Evolutionary conservation across 176 grass and related monocot species (phyloP).

Genomic region (Melocanna baccifera): DNA sequence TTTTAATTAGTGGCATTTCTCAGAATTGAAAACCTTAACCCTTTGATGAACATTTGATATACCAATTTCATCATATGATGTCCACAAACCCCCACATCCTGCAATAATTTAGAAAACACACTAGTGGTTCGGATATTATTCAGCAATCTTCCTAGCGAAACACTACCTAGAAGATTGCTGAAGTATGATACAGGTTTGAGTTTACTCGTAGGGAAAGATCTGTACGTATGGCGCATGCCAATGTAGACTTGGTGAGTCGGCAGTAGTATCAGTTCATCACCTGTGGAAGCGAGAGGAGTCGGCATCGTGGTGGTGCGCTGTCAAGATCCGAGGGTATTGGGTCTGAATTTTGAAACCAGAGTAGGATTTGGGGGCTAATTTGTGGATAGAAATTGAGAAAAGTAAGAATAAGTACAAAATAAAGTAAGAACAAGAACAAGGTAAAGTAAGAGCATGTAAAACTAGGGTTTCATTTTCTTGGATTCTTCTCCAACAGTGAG

Average conservation of each 20-base stretch:
- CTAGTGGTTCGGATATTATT: background rate
- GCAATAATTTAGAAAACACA: background rate
- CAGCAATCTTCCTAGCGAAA: background rate
- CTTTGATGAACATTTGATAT: background rate
- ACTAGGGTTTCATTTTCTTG: no score
- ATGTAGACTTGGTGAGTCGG: background rate
- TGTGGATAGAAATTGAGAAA: no score
- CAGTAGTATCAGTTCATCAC: background rate
- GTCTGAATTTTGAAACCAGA: no score
- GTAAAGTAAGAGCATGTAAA: no score
- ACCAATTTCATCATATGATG: background rate
- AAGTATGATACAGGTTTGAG: background rate
- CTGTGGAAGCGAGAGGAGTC: background rate
- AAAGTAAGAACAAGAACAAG: no score
- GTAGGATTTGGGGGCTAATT: no score
- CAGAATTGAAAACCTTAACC: background rate
- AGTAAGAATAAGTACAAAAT: no score
- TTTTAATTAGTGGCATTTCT: background rate
- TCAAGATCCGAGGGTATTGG: no score
- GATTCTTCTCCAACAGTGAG: no score
- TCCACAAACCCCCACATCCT: background rate
- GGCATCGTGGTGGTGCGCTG: background rate
- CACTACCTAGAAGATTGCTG: background rate
- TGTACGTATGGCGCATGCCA: background rate
- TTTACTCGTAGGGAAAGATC: background rate